Evolutionary conservation across 306 rosid genomes (phyloP), one percentile per base, ranked within the genome.

Genomic region (Crotalaria pallida): DNA sequence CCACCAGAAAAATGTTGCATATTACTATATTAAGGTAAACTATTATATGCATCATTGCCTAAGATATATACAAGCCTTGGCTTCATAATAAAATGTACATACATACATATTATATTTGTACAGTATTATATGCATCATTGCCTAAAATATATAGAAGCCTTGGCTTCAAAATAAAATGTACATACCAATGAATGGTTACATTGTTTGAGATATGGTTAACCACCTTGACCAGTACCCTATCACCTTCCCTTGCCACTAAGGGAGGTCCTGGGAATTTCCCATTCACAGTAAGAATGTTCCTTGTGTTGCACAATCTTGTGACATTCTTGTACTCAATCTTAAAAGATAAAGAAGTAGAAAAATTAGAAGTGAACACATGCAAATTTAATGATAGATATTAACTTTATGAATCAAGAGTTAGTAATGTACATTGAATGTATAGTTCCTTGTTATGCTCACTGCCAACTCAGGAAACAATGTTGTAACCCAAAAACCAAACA

Each of bases 171-270:
- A 24, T 27, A 51, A 24, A 40, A 63, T 50, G 4, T 11, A 18
- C 4, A 26, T 84, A 90, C 98, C 98, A 89, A 47, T 92, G 98
- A 74, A 92, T 76, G 56, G 83, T 80, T n/a, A 92, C 77, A 67
- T 92, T 89, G 72, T 83, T 71, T 2, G 85, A 73, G 60, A 89
- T 59, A 31, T 84, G 95, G 75, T 86, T 92, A 12, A 78, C 81
- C 65, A 92, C 91, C 45, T 86, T 89, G 31, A 92, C 45, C 33
- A 76, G 36, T 11, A 92, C 89, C 48, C 75, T 79, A 51, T 92
- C 98, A 11, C 91, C 98, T 82, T 92, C 96, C 55, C 98, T 86
- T 19, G 96, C 96, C 24, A 86, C 74, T 33, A 92, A 62, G 16
- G 58, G 80, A 40, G 91, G 96, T 40, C 98, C 96, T 10, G 98